A percentile compares a stretch with the other conserved stretches of the same genome.
These are phyloP conservation scores for Amaranthus tricolor DNA, from an alignment of 179 eudicot genomes.

Conservation along the genomic window DNA sequence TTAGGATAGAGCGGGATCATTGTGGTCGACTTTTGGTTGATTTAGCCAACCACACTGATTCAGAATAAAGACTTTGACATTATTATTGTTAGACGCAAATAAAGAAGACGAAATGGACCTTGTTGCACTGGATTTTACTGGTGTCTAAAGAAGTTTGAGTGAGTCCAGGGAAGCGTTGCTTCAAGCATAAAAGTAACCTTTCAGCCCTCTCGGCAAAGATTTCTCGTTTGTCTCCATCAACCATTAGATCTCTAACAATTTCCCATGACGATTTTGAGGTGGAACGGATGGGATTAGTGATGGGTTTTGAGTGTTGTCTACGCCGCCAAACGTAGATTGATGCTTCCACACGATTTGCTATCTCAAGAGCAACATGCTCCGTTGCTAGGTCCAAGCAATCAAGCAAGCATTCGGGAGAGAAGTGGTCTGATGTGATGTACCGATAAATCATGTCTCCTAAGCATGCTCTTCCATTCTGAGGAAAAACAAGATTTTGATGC, in stretches of 20 bases:
- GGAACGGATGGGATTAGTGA: conserved; percentile 47
- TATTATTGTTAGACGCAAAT: not conserved
- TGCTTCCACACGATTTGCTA: conserved; percentile 85
- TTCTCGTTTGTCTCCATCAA: conserved; percentile 69
- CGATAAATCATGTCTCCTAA: conserved; percentile 81
- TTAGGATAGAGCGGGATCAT: not conserved
- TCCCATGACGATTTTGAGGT: conserved; percentile 76
- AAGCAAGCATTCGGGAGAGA: conserved; percentile 74
- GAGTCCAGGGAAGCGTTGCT: conserved; percentile 77
- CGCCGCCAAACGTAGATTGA: conserved; percentile 75
- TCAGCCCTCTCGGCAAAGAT: conserved; percentile 85
- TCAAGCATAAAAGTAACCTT: conserved; percentile 64
- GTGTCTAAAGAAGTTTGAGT: conserved; percentile 80
- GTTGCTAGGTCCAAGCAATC: conserved; percentile 74
- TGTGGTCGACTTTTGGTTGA: no score
- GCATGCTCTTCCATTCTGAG: conserved; percentile 76
- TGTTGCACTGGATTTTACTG: conserved; percentile 84
- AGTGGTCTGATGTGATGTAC: conserved; percentile 76
- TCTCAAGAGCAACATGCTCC: conserved; percentile 77
- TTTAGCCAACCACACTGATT: no score
- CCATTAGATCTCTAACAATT: conserved; percentile 72
- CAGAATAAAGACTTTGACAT: no score
- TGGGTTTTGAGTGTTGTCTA: conserved; percentile 48
- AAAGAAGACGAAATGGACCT: conserved; percentile 36
- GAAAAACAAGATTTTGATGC: not conserved